Evolutionary conservation across 2,329 filamentous ascomycete species (phyloP).

Genomic region (Alternaria dauci): DNA sequence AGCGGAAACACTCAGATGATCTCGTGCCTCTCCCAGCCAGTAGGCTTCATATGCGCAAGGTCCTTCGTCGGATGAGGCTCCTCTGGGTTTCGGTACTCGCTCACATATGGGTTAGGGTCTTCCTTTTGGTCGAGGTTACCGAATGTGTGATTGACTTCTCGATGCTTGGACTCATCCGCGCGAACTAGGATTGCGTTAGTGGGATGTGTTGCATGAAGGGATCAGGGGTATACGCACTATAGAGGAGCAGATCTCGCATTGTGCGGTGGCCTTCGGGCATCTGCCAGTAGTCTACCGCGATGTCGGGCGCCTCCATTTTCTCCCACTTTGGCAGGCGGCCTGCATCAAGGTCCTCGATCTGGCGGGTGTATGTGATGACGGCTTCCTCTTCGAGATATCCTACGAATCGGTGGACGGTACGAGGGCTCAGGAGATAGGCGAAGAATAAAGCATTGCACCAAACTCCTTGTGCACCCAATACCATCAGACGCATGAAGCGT

Average conservation of each 20-base stretch:
- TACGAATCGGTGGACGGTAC: constrained; percentile 92
- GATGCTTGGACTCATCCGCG: constrained; percentile 63
- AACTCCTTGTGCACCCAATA: constrained; percentile 68
- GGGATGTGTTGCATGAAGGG: not conserved
- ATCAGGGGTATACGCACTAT: constrained; percentile 66
- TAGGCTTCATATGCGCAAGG: constrained; percentile 69
- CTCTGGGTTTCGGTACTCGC: constrained; percentile 75
- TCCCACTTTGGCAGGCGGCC: constrained; percentile 87
- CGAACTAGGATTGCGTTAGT: constrained; percentile 36
- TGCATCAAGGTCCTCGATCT: constrained; percentile 83
- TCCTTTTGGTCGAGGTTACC: constrained; percentile 83
- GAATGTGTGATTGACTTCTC: constrained; percentile 95
- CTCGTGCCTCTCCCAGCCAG: constrained; percentile 85
- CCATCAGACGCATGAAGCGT: constrained; percentile 90
- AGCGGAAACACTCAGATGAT: constrained; percentile 34
- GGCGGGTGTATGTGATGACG: constrained; percentile 91
- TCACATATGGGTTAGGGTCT: constrained; percentile 93
- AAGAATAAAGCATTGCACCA: constrained; percentile 97
- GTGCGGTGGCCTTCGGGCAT: constrained; percentile 85
- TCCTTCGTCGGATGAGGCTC: constrained; percentile 75
- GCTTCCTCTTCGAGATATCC: constrained; percentile 98
- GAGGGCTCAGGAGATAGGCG: constrained; percentile 84
- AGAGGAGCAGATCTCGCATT: constrained; percentile 87
- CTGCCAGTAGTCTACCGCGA: constrained; percentile 90
- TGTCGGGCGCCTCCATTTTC: constrained; percentile 80